Conservation (phyloP, 352 stramenopile genomes). For the Blastocystis sp. region DNA sequence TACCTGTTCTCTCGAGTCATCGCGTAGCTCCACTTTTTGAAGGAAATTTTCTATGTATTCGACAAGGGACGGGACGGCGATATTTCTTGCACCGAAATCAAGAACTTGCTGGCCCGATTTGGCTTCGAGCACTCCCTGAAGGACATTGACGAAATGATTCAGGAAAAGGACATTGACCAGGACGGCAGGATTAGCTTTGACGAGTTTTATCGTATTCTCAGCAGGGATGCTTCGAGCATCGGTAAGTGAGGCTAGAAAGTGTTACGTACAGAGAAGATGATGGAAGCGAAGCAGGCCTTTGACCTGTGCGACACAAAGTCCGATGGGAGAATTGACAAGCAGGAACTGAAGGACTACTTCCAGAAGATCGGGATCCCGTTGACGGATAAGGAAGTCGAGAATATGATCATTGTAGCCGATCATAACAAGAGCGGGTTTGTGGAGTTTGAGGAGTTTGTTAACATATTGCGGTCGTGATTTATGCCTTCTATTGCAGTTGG, state of each 20-base stretch:
- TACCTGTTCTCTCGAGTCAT: not conserved
- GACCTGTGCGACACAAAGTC: constrained; percentile 29
- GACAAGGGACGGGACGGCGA: constrained; percentile 40
- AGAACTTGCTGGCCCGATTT: constrained; percentile 1
- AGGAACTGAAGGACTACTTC: constrained; percentile 39
- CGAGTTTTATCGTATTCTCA: constrained; percentile 26
- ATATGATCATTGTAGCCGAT: constrained; percentile 33
- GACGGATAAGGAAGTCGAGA: not conserved
- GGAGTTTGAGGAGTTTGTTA: constrained; percentile 26
- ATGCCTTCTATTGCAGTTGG: too few relatives aligned
- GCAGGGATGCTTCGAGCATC: constrained; percentile 1
- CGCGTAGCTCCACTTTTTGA: constrained; percentile 21
- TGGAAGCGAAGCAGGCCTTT: constrained; percentile 30
- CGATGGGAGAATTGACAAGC: constrained; percentile 26
- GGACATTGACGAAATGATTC: constrained; percentile 48
- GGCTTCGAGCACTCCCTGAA: constrained; percentile 20
- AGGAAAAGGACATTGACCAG: constrained; percentile 42
- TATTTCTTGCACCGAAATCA: constrained; percentile 39
- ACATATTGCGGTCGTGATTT: not conserved
- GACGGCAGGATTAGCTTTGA: constrained; percentile 31
- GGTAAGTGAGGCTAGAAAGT: not conserved
- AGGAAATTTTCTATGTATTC: constrained; percentile 43
- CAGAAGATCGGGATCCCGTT: constrained; percentile 26
- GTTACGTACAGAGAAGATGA: constrained; percentile 1
- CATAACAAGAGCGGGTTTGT: constrained; percentile 19